Evolutionary conservation across 805 yeast species (phyloP).

Genomic region (Groenewaldozyma salmanticensis): DNA sequence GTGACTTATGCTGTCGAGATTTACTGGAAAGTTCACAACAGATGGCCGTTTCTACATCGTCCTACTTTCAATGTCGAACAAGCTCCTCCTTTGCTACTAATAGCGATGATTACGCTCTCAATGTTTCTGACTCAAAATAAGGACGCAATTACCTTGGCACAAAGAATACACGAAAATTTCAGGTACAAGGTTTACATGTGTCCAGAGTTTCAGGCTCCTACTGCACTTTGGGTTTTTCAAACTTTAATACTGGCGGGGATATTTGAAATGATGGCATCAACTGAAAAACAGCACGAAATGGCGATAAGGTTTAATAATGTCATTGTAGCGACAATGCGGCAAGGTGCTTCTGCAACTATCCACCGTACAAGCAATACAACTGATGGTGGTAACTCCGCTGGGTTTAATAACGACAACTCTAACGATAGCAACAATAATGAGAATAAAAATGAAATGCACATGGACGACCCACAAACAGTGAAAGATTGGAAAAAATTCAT

Average conservation of each 20-base stretch:
- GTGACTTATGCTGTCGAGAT: slow-evolving; percentile 14
- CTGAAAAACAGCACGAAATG: slow-evolving; percentile 20
- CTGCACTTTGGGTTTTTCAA: slow-evolving; percentile 68
- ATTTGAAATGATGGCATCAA: slow-evolving; percentile 48
- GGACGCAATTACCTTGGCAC: slow-evolving; percentile 30
- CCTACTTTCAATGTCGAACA: slow-evolving; percentile 41
- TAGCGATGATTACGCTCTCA: slow-evolving; percentile 46
- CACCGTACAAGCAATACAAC: slow-evolving; percentile 1
- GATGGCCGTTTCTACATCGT: slow-evolving; percentile 45
- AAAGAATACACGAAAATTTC: slow-evolving; percentile 41
- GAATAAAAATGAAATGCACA: no score
- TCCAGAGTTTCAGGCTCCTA: slow-evolving; percentile 68
- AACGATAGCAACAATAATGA: no score
- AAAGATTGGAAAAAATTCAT: slow-evolving; percentile 15
- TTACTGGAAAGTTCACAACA: slow-evolving; percentile 36
- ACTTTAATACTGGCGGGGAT: slow-evolving; percentile 62
- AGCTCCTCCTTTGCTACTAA: slow-evolving; percentile 37
- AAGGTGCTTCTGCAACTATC: slow-evolving; percentile 14
- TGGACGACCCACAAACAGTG: slow-evolving; percentile 4
- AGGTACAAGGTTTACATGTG: slow-evolving; percentile 58
- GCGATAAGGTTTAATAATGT: slow-evolving; percentile 19
- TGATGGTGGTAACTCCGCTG: neutral
- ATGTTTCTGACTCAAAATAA: slow-evolving; percentile 25
- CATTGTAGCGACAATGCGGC: slow-evolving; percentile 17
- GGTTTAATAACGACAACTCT: neutral